Percentiles rank a stretch among this genome's conserved stretches.
phyloP scores from a whole-genome alignment of 2,329 filamentous ascomycete genomes.

The Hypoxylon rubiginosum region DNA sequence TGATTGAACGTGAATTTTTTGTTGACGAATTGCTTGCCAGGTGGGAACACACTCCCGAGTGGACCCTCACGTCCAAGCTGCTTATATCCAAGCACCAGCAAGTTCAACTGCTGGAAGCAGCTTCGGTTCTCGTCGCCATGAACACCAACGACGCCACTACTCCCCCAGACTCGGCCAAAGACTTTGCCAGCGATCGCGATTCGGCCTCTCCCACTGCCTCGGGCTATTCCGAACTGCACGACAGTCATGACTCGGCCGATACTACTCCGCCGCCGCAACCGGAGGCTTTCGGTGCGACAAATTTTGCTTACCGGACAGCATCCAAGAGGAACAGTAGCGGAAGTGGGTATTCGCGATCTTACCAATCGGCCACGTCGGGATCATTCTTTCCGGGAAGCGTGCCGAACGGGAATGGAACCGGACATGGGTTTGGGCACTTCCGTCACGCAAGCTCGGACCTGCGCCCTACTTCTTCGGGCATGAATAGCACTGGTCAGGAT shows the following conservation, averaged over 20 bases:
- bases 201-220: conserved; percentile 86
- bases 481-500: conserved; percentile 80
- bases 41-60: conserved; percentile 99
- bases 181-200: conserved; percentile 82
- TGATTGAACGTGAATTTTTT: conserved; percentile 50
- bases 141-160: conserved; percentile 70
- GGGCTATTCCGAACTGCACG: conserved; percentile 82
- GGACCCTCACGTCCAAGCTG: conserved; percentile 96
- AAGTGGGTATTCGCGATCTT: conserved; percentile 78
- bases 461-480: conserved; percentile 83
- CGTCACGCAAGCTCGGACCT: conserved; percentile 82
- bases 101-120: conserved; percentile 95
- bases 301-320: conserved; percentile 61
- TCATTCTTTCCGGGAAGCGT: conserved; percentile 66
- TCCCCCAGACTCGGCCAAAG: conserved; percentile 74
- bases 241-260: conserved; percentile 86
- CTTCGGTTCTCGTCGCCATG: conserved; percentile 96
- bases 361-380: conserved; percentile 77
- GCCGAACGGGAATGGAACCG: conserved; percentile 63
- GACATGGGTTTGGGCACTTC: conserved; percentile 71
- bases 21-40: conserved; percentile 68
- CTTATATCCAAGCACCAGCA: conserved; percentile 99
- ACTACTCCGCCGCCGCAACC: conserved; percentile 89
- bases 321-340: conserved; percentile 71
- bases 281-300: conserved; percentile 71